Conservation (phyloP, 2,329 filamentous ascomycete genomes). For the Septoria linicola region DNA sequence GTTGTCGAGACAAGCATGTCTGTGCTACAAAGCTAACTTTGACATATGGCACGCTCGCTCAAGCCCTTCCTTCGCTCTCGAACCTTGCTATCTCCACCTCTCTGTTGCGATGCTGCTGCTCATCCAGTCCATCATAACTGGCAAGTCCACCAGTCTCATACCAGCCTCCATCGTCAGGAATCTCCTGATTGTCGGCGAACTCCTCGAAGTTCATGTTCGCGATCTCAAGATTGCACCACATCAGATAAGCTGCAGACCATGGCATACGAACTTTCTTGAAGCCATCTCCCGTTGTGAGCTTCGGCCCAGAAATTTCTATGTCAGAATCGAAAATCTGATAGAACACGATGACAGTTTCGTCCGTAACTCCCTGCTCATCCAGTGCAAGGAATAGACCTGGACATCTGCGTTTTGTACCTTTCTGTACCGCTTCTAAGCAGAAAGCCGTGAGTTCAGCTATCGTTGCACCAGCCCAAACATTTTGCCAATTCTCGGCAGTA, state of each 20-base stretch:
- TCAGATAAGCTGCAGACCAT: slow-evolving; percentile 14
- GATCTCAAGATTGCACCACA: slow-evolving; percentile 25
- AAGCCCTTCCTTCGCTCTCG: no score
- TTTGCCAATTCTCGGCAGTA: slow-evolving; percentile 12
- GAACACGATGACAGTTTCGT: slow-evolving; percentile 12
- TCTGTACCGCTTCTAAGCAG: slow-evolving; percentile 9
- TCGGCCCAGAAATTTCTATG: no score
- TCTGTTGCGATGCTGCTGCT: neutral
- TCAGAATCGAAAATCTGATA: slow-evolving; percentile 10
- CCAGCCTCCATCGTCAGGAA: slow-evolving; percentile 13
- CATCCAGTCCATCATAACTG: neutral
- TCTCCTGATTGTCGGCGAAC: slow-evolving; percentile 12
- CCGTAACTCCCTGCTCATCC: slow-evolving; percentile 14
- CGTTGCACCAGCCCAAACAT: slow-evolving; percentile 16
- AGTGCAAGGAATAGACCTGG: slow-evolving; percentile 15
- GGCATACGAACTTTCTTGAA: slow-evolving; percentile 21
- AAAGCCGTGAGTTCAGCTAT: slow-evolving; percentile 22
- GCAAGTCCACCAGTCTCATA: neutral
- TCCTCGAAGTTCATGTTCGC: slow-evolving; percentile 24
- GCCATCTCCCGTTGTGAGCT: neutral
- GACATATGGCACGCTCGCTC: no score
- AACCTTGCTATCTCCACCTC: neutral
- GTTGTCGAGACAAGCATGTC: no score
- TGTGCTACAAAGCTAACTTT: no score
- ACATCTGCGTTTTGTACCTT: neutral